Percentiles rank a stretch among this genome's conserved stretches.
Conservation (phyloP, 148 eudicot species). For the Camellia granthamiana region DNA sequence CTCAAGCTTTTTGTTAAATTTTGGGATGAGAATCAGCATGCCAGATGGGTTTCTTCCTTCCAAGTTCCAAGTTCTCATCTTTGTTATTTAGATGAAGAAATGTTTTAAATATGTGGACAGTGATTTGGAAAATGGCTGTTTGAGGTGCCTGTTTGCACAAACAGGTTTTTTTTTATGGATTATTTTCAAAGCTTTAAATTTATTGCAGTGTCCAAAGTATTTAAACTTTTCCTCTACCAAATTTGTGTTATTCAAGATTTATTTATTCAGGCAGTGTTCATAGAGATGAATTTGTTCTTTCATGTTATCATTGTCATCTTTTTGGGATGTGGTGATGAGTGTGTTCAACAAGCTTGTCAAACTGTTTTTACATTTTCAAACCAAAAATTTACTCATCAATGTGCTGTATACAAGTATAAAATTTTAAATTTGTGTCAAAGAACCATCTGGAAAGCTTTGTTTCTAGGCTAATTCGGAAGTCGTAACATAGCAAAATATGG, state of each 20-base stretch:
- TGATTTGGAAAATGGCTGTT: neutral
- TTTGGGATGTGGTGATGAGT: too few species aligned
- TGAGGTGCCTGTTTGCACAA: slow-evolving; percentile 6
- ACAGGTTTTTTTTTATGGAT: neutral
- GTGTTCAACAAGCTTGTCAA: neutral
- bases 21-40: neutral
- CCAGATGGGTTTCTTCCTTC: neutral
- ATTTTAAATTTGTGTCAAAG: neutral
- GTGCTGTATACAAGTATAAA: neutral
- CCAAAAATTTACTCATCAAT: neutral
- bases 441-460: neutral
- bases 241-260: neutral
- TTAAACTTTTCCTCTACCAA: neutral
- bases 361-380: neutral
- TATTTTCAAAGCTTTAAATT: neutral
- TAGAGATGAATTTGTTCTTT: neutral
- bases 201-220: neutral
- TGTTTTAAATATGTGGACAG: neutral
- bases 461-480: neutral
- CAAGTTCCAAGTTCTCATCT: neutral
- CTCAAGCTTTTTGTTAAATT: neutral
- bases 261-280: neutral
- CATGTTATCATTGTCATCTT: too few species aligned
- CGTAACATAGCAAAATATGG: neutral
- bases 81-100: neutral